Evolutionary conservation across 371 early-diverging fungal genomes (phyloP).

Genomic region (Actinomortierella wolfii): DNA sequence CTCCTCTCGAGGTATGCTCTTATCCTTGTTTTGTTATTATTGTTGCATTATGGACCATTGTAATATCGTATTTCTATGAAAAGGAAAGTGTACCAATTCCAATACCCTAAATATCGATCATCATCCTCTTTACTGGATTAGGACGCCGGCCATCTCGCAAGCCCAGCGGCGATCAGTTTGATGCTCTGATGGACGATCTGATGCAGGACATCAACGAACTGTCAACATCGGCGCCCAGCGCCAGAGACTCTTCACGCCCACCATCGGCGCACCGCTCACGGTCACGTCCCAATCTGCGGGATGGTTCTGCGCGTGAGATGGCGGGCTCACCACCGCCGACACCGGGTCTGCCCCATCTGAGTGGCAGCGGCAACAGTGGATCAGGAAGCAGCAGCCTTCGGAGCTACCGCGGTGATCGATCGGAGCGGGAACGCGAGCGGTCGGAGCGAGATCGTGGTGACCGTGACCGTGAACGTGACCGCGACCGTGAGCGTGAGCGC

Average conservation of each 20-base stretch:
- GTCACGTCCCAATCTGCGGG: slow-evolving; percentile 37
- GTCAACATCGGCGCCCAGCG: slow-evolving; percentile 42
- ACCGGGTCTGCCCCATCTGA: slow-evolving; percentile 27
- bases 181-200: slow-evolving; percentile 62
- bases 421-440: slow-evolving; percentile 9
- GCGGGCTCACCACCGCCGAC: slow-evolving; percentile 34
- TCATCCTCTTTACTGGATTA: not conserved
- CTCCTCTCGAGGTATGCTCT: slow-evolving; percentile 12
- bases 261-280: slow-evolving; percentile 25
- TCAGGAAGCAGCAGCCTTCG: slow-evolving; percentile 21
- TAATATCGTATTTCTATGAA: not conserved
- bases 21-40: not conserved
- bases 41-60: not conserved
- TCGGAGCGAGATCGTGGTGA: slow-evolving; percentile 23
- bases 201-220: slow-evolving; percentile 58
- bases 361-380: slow-evolving; percentile 44
- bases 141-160: slow-evolving; percentile 18
- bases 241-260: slow-evolving; percentile 35
- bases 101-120: not conserved
- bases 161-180: slow-evolving; percentile 48
- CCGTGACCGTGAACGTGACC: slow-evolving; percentile 26
- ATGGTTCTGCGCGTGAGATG: not conserved
- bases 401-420: slow-evolving; percentile 10
- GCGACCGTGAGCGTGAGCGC: slow-evolving; percentile 15
- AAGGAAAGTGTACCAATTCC: not conserved